A percentile compares a stretch with the other conserved stretches of the same genome.
Evolutionary conservation across 768 basidiomycete species (phyloP).

Genomic region (Pleurotus sapidus): DNA sequence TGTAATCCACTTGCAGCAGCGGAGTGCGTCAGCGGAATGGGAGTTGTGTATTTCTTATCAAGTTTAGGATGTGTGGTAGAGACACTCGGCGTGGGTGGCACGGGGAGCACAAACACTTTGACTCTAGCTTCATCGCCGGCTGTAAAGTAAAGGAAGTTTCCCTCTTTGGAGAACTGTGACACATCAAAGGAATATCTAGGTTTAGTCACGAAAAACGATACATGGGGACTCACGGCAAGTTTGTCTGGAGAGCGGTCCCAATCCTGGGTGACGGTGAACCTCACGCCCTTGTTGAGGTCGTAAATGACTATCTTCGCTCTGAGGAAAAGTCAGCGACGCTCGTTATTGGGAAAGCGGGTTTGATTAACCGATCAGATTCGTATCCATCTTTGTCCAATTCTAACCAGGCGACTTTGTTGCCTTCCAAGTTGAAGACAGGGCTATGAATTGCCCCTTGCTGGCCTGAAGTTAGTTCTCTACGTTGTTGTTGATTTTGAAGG

Average conservation of each 20-base stretch:
- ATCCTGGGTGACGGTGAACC: slow-evolving; percentile 70
- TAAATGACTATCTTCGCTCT: slow-evolving; percentile 80
- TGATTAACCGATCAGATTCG: slow-evolving; percentile 72
- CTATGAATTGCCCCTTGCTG: slow-evolving; percentile 74
- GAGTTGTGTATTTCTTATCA: slow-evolving; percentile 43
- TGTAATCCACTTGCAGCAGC: slow-evolving; percentile 63
- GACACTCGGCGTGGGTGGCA: slow-evolving; percentile 58
- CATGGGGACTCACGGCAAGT: slow-evolving; percentile 44
- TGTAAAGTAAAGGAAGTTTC: slow-evolving; percentile 64
- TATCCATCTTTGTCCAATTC: slow-evolving; percentile 87
- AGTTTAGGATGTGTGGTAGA: slow-evolving; percentile 54
- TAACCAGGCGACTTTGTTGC: slow-evolving; percentile 80
- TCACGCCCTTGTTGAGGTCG: slow-evolving; percentile 63
- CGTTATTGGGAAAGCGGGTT: not conserved
- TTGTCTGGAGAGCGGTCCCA: slow-evolving; percentile 84
- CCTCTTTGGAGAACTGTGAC: slow-evolving; percentile 71
- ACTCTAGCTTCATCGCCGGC: slow-evolving; percentile 76
- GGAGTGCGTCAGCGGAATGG: slow-evolving; percentile 55
- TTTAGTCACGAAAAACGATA: not conserved
- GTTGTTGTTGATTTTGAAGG: slow-evolving; percentile 45
- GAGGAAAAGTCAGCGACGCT: not conserved
- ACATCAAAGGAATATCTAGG: slow-evolving; percentile 1
- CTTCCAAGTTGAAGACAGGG: slow-evolving; percentile 67
- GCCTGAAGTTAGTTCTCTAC: slow-evolving; percentile 76
- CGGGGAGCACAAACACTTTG: slow-evolving; percentile 69